Evolutionary conservation across 805 yeast species (phyloP), one percentile per base, ranked within the genome.

Genomic region (Cyberlindnera xylosilytica): DNA sequence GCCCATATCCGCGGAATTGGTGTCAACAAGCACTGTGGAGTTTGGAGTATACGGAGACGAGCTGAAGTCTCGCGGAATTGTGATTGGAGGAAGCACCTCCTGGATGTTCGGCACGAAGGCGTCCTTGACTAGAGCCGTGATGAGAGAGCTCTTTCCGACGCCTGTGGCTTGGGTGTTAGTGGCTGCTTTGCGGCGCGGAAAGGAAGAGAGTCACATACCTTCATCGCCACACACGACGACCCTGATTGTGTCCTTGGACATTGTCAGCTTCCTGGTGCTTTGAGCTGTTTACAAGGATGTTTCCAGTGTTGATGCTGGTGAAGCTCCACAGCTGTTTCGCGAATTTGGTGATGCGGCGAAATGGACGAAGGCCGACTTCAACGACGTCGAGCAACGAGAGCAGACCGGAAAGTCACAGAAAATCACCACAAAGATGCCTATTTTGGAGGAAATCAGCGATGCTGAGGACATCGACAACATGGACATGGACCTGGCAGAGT

Each of bases 141-240:
- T 79, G 37, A 93, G 66, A 22, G 88, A 79, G 4, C 90, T 81
- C 57, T 87, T 87, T 1, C 95, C 96, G 4, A 87, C 95, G 19
- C 70, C 69, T 61, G 35, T 36, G 8, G 36, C 22, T 10, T 26
- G 11, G 6, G 6, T 26, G 29, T 26, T 26, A 26, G 29, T 26
- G 5, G 24, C 24, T 10, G 10, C 24, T 22, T 10, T 8, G 22
- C 18, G 8, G 48, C 10, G 6, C 4, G 15, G 8, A 12, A 9
- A 17, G 15, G 22, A 15, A 34, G 16, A 26, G 6, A 16, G 6
- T 56, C 43, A 47, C 65, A n/a, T 29, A 19, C 87, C 85, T 47
- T 87, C 95, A 64, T 93, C 99, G 10, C 99, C 99, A 62, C 97
- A 89, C 0, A 93, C 82, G 1, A 88, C 96, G 1, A 93, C 83